A percentile compares a stretch with the other conserved stretches of the same genome.
Evolutionary conservation across 108 stramenopile species (phyloP).

Genomic region (Pseudonitzschia pungens): DNA sequence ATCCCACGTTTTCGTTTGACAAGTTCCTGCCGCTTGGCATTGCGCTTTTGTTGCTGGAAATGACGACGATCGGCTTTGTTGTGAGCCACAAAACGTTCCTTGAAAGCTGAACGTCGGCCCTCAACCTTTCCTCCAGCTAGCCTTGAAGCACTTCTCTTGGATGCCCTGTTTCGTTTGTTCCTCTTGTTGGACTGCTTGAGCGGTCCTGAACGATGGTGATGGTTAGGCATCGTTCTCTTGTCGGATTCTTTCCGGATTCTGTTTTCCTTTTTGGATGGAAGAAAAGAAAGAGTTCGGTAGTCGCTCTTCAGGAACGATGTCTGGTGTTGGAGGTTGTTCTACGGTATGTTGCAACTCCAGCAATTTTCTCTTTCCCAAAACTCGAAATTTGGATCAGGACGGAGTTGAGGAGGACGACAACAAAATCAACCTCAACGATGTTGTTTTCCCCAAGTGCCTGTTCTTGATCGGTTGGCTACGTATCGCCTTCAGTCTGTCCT

Average conservation of each 20-base stretch:
- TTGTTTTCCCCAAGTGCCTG: background rate
- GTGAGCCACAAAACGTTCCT: conserved; percentile 29
- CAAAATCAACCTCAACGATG: background rate
- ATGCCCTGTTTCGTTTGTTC: conserved; percentile 74
- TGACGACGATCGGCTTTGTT: conserved; percentile 73
- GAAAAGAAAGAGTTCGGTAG: no score
- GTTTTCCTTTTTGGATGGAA: background rate
- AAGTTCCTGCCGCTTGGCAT: conserved; percentile 46
- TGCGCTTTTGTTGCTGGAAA: conserved; percentile 60
- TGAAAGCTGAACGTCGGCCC: conserved; percentile 32
- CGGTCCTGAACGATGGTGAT: conserved; percentile 54
- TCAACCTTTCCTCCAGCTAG: conserved; percentile 67
- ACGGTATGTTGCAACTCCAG: background rate
- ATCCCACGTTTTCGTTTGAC: conserved; percentile 52
- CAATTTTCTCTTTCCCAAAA: background rate
- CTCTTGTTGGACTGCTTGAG: conserved; percentile 78
- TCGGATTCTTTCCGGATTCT: background rate
- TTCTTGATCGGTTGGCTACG: background rate
- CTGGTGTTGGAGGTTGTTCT: no score
- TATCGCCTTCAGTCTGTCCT: background rate
- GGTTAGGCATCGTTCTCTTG: conserved; percentile 38
- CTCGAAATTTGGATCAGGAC: background rate
- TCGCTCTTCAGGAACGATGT: background rate
- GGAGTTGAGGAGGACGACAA: no score
- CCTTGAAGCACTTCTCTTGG: conserved; percentile 65